A percentile compares a stretch with the other conserved stretches of the same genome.
Conservation (phyloP, 2,329 filamentous ascomycete species). For the Apiospora marii region DNA sequence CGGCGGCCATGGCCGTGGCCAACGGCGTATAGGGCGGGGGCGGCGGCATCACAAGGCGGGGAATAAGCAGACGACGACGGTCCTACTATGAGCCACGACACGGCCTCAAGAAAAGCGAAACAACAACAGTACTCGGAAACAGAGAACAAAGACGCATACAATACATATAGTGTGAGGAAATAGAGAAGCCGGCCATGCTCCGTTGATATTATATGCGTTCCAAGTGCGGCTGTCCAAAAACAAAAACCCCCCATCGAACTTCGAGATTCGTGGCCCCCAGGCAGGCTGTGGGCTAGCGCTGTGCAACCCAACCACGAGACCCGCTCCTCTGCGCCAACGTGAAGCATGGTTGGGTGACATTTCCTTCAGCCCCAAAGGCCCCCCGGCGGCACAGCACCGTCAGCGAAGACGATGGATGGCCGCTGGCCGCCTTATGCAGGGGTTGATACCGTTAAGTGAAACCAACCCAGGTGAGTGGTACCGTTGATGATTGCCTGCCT, state of each 20-base stretch:
- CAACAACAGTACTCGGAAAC: neutral
- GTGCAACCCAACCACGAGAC: conserved; percentile 1
- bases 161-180: neutral
- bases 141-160: neutral
- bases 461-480: neutral
- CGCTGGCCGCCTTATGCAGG: neutral
- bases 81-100: neutral
- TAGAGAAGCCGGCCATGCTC: neutral
- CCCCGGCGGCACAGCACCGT: neutral
- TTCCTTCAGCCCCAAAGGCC: conserved; percentile 3
- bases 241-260: neutral
- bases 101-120: neutral
- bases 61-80: too few species aligned
- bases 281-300: neutral
- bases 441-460: neutral
- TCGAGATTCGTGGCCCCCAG: conserved; percentile 1
- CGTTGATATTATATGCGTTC: neutral
- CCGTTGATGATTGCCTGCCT: neutral
- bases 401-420: neutral
- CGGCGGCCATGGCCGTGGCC: neutral
- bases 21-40: neutral
- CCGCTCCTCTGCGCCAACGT: conserved; percentile 7
- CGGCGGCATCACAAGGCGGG: neutral
- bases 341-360: conserved; percentile 5
- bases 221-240: neutral